These are phyloP conservation scores for Bruguiera gymnorhiza DNA, from an alignment of 345 rosid species.

Conservation along the genomic window DNA sequence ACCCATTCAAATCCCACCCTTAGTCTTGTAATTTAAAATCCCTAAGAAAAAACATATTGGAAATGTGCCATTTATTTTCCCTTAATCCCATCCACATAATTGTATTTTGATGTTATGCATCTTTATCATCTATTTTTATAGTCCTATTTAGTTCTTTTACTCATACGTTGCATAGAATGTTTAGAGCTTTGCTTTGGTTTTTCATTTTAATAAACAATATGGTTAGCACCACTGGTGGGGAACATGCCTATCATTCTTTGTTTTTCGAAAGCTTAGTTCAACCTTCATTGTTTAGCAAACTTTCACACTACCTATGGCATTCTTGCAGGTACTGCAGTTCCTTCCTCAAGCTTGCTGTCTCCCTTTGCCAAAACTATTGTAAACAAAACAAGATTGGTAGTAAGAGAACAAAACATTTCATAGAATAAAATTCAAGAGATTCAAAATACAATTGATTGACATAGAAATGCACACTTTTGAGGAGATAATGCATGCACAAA, in stretches of 20 bases:
- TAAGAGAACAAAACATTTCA: not conserved
- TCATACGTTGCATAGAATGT: not conserved
- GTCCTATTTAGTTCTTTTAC: too few relatives aligned
- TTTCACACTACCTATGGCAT: constrained; percentile 54
- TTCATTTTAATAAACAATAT: not conserved
- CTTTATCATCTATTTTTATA: too few relatives aligned
- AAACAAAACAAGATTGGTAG: constrained; percentile 9
- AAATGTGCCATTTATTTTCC: too few relatives aligned
- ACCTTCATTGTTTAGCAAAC: not conserved
- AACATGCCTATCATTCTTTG: not conserved
- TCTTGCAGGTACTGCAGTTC: constrained; percentile 67
- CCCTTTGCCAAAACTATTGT: constrained; percentile 77
- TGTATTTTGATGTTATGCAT: too few relatives aligned
- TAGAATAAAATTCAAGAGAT: not conserved
- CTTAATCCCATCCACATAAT: too few relatives aligned
- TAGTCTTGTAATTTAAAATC: too few relatives aligned
- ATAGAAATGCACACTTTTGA: not conserved
- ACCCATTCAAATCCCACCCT: too few relatives aligned
- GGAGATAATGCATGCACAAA: too few relatives aligned
- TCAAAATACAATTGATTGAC: not conserved
- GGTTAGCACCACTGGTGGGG: not conserved
- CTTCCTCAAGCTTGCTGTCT: constrained; percentile 56
- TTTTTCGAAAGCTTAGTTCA: not conserved
- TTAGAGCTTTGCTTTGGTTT: not conserved
- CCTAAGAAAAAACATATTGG: too few relatives aligned